Evolutionary conservation across 352 stramenopile species (phyloP).

Genomic region (Phytophthora gonapodyides): DNA sequence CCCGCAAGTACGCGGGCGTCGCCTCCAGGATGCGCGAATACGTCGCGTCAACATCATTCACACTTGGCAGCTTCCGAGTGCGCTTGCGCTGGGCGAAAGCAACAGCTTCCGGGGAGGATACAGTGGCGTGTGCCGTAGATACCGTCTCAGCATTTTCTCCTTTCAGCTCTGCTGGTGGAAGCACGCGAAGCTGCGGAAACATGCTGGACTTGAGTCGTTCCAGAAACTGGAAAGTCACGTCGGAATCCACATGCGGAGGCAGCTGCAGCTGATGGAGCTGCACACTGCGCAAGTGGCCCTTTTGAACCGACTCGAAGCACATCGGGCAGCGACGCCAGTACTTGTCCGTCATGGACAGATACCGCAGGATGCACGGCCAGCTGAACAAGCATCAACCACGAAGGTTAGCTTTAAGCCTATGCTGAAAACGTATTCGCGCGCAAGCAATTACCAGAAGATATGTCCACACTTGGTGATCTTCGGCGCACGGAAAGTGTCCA

Average conservation of each 20-base stretch:
- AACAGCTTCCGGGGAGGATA: constrained; percentile 18
- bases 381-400: constrained; percentile 31
- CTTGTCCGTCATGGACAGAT: constrained; percentile 85
- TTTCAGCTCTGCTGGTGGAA: constrained; percentile 16
- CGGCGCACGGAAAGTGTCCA: constrained; percentile 74
- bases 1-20: constrained; percentile 63
- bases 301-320: constrained; percentile 89
- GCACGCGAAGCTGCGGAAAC: constrained; percentile 59
- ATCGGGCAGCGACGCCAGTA: constrained; percentile 89
- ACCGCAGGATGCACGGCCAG: constrained; percentile 84
- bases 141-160: constrained; percentile 2
- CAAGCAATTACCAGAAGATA: constrained; percentile 70
- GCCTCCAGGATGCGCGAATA: constrained; percentile 80
- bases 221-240: constrained; percentile 75
- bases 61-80: constrained; percentile 56
- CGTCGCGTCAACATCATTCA: constrained; percentile 66
- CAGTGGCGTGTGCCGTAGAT: constrained; percentile 1
- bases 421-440: background rate
- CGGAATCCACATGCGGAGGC: constrained; percentile 54
- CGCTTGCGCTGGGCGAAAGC: constrained; percentile 45
- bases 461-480: constrained; percentile 90
- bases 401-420: background rate
- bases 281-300: constrained; percentile 77
- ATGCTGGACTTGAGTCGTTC: constrained; percentile 72
- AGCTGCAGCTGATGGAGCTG: constrained; percentile 61